These are phyloP conservation scores for Leccinum disarticulatum DNA, from an alignment of 768 basidiomycete genomes.

Conservation along the genomic window DNA sequence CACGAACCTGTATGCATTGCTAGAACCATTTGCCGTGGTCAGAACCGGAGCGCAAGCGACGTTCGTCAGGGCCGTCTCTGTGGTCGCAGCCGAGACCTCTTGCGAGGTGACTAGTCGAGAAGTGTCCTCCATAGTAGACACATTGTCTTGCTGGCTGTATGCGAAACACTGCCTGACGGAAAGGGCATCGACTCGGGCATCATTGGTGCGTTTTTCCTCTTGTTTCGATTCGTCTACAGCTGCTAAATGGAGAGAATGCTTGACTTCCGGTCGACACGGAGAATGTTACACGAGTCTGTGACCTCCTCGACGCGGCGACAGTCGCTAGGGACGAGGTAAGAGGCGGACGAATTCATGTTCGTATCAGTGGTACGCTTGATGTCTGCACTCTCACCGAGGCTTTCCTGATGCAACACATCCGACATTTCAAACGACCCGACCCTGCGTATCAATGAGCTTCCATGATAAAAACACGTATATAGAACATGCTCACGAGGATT, in stretches of 20 bases:
- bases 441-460: slow-evolving; percentile 6
- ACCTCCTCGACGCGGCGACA: background rate
- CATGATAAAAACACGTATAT: background rate
- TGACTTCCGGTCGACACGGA: background rate
- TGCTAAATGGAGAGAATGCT: background rate
- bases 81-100: background rate
- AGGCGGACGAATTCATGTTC: background rate
- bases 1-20: slow-evolving; percentile 6
- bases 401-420: background rate
- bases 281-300: background rate
- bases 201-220: background rate
- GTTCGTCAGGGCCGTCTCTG: background rate
- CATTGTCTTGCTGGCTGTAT: background rate
- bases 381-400: background rate
- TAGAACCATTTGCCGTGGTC: background rate
- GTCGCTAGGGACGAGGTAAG: background rate
- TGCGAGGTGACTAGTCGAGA: background rate
- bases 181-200: background rate
- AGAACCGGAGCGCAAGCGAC: background rate
- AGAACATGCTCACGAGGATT: slow-evolving; percentile 1
- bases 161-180: background rate
- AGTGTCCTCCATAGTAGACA: background rate
- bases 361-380: background rate
- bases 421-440: background rate
- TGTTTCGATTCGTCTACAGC: background rate